phyloP scores from a whole-genome alignment of 495 filamentous ascomycete genomes.

The Tuber magnatum region DNA sequence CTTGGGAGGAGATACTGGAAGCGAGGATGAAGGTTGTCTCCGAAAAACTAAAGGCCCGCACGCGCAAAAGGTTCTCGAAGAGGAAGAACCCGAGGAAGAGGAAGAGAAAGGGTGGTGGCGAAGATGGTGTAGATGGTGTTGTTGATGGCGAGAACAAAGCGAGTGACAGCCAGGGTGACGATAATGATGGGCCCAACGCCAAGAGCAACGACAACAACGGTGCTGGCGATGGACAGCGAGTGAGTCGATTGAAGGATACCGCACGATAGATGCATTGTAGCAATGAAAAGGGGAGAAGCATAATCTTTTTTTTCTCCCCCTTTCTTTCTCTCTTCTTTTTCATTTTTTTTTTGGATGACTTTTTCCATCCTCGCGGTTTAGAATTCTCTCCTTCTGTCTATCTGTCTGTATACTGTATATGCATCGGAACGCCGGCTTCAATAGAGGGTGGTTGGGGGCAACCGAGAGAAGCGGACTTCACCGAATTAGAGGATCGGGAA shows the following conservation, averaged over 20 bases:
- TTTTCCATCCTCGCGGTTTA: neutral
- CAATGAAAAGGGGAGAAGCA: neutral
- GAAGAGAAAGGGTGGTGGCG: neutral
- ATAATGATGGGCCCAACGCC: neutral
- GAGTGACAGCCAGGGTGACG: neutral
- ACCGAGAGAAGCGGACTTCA: neutral
- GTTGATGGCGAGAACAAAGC: neutral
- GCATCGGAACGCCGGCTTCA: neutral
- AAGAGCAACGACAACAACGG: neutral
- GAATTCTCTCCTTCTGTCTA: neutral
- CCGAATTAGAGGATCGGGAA: neutral
- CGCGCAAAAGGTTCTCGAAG: neutral
- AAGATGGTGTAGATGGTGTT: neutral
- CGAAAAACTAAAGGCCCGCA: conserved; percentile 2
- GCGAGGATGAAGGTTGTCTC: conserved; percentile 1
- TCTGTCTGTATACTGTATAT: neutral
- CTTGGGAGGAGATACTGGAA: neutral
- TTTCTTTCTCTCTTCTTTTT: neutral
- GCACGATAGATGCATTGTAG: neutral
- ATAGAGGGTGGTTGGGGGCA: neutral
- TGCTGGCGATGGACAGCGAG: neutral
- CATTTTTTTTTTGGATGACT: neutral
- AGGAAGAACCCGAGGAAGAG: conserved; percentile 1
- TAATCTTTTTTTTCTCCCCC: neutral
- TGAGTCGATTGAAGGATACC: neutral